Evolutionary conservation across 1,284 basidiomycete species (phyloP).

Genomic region (Puccinia triticina): DNA sequence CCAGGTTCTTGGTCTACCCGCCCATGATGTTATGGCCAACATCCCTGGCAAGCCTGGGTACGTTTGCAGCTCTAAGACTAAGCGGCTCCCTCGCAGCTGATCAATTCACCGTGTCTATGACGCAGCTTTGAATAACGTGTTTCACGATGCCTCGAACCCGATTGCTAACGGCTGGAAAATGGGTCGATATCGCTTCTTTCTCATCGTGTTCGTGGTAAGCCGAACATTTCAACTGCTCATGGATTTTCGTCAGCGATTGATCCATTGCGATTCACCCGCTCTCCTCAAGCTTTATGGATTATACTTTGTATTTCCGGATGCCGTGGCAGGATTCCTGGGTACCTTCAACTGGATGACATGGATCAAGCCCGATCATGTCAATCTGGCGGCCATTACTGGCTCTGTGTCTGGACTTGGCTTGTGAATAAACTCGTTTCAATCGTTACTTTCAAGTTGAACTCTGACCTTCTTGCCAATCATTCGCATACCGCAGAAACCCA

Average conservation of each 20-base stretch:
- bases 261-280: neutral
- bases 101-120: neutral
- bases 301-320: conserved; percentile 54
- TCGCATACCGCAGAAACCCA: conserved; percentile 24
- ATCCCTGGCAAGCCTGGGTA: conserved; percentile 62
- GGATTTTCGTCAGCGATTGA: neutral
- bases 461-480: neutral
- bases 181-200: conserved; percentile 43
- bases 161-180: conserved; percentile 43
- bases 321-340: conserved; percentile 62
- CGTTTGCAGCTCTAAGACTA: conserved; percentile 55
- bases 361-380: conserved; percentile 61
- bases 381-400: conserved; percentile 51
- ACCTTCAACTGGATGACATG: conserved; percentile 69
- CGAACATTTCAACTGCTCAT: neutral
- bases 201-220: conserved; percentile 38
- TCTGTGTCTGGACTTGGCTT: conserved; percentile 45
- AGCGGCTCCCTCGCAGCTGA: neutral
- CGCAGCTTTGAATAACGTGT: conserved; percentile 46
- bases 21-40: conserved; percentile 62
- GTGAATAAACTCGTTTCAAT: conserved; percentile 6
- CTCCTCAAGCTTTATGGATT: conserved; percentile 43
- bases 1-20: conserved; percentile 63
- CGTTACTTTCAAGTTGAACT: neutral
- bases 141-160: conserved; percentile 33